Base-by-base conservation (phyloP, 2,329 filamentous ascomycete species). In the Fusarium torreyae region DNA sequence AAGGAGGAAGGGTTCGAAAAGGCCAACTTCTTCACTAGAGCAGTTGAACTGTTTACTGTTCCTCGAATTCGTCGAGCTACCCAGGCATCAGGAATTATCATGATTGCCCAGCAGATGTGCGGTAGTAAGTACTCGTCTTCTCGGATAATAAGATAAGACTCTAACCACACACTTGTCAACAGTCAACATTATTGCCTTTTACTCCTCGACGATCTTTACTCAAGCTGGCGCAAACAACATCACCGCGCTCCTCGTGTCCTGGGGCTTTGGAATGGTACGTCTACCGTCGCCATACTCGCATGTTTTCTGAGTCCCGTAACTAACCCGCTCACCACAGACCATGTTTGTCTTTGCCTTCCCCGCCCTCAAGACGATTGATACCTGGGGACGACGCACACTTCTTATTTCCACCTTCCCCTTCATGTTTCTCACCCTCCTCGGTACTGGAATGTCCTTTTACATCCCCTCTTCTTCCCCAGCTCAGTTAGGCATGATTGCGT, bases 281-380 rank as follows among this genome's bases (percentile, higher is more conserved):
- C 22, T 4, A 24, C 22, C 22, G 22, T 24, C 22, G 22, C 22
- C 22, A 24, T 24, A 24, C 22, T 24, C 7, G 22, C 22, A 24
- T 24, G 22, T 24, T 24, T 4, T 24, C 22, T 24, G 22, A 24
- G 22, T 7, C 22, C 22, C 22, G 22, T 24, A 5, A 26, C 43
- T 46, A 46, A 46, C 11, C 4, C 10, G 13, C 5, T 33, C 7
- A 33, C 20, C 3, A 20, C 18, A 46, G 43, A 46, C 43, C 66
- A 90, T 89, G 65, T 91, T 91, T 70, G 33, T 89, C 34, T 90
- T 90, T 62, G 88, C 89, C 15, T 87, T 85, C 77, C 88, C 88
- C 0, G 88, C 89, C 1, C 78, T 90, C 20, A 88, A 83, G 80
- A 89, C 88, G 1, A 91, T 91, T 57, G 89, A 91, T 71, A 89